These are phyloP conservation scores for Candida tetrigidarum DNA, from an alignment of 1,139 yeast species.

Conservation along the genomic window DNA sequence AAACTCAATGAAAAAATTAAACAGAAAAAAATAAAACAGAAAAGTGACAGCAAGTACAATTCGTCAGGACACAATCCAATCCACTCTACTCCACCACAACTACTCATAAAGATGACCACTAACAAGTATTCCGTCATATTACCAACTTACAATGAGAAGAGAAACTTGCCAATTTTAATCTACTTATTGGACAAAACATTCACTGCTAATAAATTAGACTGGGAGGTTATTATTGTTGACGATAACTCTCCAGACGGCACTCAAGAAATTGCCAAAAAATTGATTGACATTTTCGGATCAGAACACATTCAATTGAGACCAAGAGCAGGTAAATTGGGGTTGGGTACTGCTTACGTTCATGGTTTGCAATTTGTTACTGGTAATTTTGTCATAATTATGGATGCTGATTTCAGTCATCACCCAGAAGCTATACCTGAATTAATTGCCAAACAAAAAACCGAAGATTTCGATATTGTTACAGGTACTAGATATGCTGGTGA, in stretches of 20 bases:
- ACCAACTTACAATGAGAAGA: constrained; percentile 80
- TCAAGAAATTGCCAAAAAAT: constrained; percentile 70
- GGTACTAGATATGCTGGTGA: constrained; percentile 84
- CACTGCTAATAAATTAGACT: constrained; percentile 58
- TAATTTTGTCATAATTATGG: constrained; percentile 80
- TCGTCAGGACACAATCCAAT: not conserved
- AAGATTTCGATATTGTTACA: constrained; percentile 77
- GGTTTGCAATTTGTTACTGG: constrained; percentile 77
- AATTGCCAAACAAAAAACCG: constrained; percentile 67
- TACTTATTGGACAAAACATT: constrained; percentile 78
- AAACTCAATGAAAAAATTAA: not conserved
- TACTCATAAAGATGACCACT: constrained; percentile 19
- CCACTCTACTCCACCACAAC: not conserved
- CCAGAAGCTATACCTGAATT: constrained; percentile 83
- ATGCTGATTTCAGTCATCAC: constrained; percentile 84
- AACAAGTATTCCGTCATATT: constrained; percentile 76
- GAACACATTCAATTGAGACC: constrained; percentile 71
- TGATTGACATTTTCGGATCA: constrained; percentile 63
- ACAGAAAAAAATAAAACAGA: constrained; percentile 1
- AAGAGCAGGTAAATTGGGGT: constrained; percentile 79
- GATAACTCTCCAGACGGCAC: constrained; percentile 88
- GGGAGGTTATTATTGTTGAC: constrained; percentile 84
- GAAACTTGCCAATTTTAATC: constrained; percentile 70
- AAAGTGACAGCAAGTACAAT: not conserved
- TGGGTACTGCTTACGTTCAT: constrained; percentile 84